These are phyloP conservation scores for Saccharomycopsis malanga DNA, from an alignment of 805 yeast genomes.

Conservation along the genomic window DNA sequence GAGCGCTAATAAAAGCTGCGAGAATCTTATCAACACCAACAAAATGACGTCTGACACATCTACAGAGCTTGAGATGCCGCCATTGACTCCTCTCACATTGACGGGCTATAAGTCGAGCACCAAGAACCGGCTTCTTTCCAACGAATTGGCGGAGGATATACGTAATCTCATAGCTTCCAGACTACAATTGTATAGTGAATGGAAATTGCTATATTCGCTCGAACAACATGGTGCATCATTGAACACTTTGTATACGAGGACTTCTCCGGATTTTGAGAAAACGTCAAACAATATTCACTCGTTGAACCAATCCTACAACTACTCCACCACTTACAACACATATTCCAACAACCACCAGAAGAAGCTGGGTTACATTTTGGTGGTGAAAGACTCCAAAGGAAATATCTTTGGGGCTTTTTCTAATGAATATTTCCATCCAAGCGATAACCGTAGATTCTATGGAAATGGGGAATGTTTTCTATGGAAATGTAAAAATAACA, in stretches of 20 bases:
- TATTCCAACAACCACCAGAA: slow-evolving; percentile 29
- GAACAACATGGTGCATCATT: slow-evolving; percentile 91
- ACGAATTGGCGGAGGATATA: slow-evolving; percentile 65
- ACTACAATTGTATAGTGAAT: slow-evolving; percentile 65
- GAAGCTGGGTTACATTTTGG: slow-evolving; percentile 65
- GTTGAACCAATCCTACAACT: slow-evolving; percentile 24
- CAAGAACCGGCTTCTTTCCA: slow-evolving; percentile 47
- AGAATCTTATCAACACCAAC: not conserved
- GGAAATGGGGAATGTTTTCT: slow-evolving; percentile 96
- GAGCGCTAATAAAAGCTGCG: not conserved
- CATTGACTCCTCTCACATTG: slow-evolving; percentile 50
- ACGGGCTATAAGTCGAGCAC: slow-evolving; percentile 57
- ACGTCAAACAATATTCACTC: slow-evolving; percentile 21
- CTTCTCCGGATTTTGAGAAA: slow-evolving; percentile 39
- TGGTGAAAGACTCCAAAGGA: slow-evolving; percentile 57
- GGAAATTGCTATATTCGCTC: slow-evolving; percentile 75
- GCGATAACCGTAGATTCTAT: slow-evolving; percentile 62
- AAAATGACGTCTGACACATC: not conserved
- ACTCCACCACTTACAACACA: not conserved
- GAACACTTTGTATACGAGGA: slow-evolving; percentile 60
- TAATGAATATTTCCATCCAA: slow-evolving; percentile 60
- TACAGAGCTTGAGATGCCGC: slow-evolving; percentile 23
- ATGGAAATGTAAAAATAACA: slow-evolving; percentile 60
- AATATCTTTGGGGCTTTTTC: slow-evolving; percentile 71
- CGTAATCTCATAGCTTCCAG: slow-evolving; percentile 70